Evolutionary conservation across 257 asterid genomes (phyloP).

Genomic region (Ilex aquifolium): DNA sequence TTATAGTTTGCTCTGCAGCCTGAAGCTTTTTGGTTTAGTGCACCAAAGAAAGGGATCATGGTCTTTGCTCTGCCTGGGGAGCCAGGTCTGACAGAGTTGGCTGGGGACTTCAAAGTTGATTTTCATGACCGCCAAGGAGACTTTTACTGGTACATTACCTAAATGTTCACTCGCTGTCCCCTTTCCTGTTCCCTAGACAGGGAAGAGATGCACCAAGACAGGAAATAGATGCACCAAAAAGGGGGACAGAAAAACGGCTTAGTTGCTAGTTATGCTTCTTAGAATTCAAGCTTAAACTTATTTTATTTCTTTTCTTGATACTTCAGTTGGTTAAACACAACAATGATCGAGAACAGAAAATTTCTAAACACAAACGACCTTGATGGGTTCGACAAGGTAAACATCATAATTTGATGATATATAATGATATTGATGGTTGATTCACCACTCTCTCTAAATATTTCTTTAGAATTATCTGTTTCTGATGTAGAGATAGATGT

Average conservation of each 20-base stretch:
- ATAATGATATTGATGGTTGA: too few species aligned
- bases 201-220: too few species aligned
- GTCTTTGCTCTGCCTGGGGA: slow-evolving; percentile 99
- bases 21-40: slow-evolving; percentile 92
- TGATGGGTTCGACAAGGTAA: slow-evolving; percentile 98
- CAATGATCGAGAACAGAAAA: slow-evolving; percentile 92
- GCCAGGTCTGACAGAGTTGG: slow-evolving; percentile 84
- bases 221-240: too few species aligned
- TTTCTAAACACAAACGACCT: slow-evolving; percentile 68
- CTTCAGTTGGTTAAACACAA: slow-evolving; percentile 92
- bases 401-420: background rate
- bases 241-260: background rate
- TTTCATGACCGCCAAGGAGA: slow-evolving; percentile 98
- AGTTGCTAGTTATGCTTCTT: slow-evolving; percentile 2
- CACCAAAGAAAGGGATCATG: slow-evolving; percentile 93
- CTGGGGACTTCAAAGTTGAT: slow-evolving; percentile 95
- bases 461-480: too few species aligned
- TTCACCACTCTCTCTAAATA: too few species aligned
- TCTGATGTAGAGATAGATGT: too few species aligned
- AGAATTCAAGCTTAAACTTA: too few species aligned
- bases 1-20: slow-evolving; percentile 43
- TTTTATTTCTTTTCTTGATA: too few species aligned
- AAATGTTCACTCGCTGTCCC: background rate
- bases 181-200: background rate
- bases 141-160: slow-evolving; percentile 72